phyloP scores from a whole-genome alignment of 1,139 yeast genomes.

The Sugiyamaella xylanicola region DNA sequence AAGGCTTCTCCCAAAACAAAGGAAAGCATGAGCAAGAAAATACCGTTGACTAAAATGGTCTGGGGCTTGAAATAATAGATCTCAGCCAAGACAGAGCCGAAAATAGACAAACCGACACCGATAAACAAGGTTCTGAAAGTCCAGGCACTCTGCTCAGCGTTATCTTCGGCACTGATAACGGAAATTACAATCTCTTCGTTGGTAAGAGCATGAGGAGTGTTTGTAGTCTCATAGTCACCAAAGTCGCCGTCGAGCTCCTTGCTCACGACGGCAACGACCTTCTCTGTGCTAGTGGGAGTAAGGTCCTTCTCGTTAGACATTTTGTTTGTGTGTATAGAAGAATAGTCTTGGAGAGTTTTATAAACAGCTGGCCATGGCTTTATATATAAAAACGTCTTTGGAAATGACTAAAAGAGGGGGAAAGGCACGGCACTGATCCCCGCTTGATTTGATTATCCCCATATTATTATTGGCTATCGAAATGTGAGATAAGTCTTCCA shows the following conservation, averaged over 20 bases:
- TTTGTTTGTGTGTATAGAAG: neutral
- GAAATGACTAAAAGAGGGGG: neutral
- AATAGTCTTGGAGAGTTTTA: neutral
- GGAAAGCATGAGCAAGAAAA: constrained; percentile 39
- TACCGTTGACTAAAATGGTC: constrained; percentile 40
- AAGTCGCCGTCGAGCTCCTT: constrained; percentile 5
- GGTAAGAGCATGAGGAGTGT: constrained; percentile 14
- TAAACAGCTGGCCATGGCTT: neutral
- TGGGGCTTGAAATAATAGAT: constrained; percentile 43
- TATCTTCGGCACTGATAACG: constrained; percentile 28
- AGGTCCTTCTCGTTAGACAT: constrained; percentile 9
- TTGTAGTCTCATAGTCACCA: constrained; percentile 7
- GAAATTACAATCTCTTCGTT: constrained; percentile 22
- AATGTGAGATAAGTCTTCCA: constrained; percentile 14
- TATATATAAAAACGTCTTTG: neutral
- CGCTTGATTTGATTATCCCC: constrained; percentile 1
- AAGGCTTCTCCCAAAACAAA: constrained; percentile 38
- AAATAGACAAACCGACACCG: constrained; percentile 40
- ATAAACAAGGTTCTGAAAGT: constrained; percentile 38
- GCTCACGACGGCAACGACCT: neutral
- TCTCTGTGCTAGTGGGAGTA: constrained; percentile 10
- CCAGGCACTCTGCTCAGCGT: constrained; percentile 36
- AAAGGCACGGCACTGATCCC: constrained; percentile 13
- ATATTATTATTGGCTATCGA: constrained; percentile 10
- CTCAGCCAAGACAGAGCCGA: constrained; percentile 41